Conservation (phyloP, 306 rosid species). For the Gynostemma pentaphyllum region DNA sequence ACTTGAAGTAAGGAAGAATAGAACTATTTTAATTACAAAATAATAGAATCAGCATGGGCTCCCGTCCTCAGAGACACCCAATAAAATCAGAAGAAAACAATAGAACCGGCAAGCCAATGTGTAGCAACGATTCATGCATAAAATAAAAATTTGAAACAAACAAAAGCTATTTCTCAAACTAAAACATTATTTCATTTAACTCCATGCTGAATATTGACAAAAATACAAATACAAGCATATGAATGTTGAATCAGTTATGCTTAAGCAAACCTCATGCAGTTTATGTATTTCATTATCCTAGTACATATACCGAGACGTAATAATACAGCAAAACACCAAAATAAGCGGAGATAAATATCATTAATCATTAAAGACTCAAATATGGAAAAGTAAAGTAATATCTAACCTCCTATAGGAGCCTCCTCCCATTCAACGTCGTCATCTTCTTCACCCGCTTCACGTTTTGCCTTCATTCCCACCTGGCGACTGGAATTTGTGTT, state of each 20-base stretch:
- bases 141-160: not conserved
- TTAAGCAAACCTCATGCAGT: not conserved
- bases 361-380: not conserved
- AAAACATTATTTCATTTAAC: not conserved
- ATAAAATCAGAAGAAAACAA: no score
- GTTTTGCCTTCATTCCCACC: constrained; percentile 70
- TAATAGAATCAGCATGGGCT: no score
- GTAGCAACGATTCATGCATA: no score
- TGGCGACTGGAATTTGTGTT: constrained; percentile 34
- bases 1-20: no score
- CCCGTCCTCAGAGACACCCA: no score
- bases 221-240: not conserved
- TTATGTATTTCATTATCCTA: not conserved
- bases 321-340: not conserved
- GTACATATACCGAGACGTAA: not conserved
- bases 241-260: no score
- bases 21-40: no score
- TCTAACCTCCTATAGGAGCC: constrained; percentile 52
- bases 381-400: not conserved
- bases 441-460: constrained; percentile 38
- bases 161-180: not conserved
- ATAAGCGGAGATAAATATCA: not conserved
- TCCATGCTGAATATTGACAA: not conserved
- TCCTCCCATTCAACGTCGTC: constrained; percentile 76
- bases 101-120: no score